These are phyloP conservation scores for Aspergillus unguis DNA, from an alignment of 2,329 filamentous ascomycete genomes.

Conservation along the genomic window DNA sequence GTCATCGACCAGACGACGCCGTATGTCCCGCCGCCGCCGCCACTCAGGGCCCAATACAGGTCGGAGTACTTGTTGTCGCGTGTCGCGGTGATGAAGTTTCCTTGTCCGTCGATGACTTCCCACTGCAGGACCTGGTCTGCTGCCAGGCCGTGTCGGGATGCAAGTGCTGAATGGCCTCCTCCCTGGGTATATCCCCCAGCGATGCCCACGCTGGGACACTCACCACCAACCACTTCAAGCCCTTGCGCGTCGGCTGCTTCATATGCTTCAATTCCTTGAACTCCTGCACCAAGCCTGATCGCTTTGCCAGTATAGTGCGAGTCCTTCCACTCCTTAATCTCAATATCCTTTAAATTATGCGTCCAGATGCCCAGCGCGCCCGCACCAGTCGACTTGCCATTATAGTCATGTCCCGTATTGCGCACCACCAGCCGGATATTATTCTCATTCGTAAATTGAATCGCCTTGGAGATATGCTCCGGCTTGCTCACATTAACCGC, in stretches of 20 bases:
- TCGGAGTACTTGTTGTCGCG: constrained; percentile 23
- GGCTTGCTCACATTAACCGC: not conserved
- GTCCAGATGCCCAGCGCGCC: constrained; percentile 43
- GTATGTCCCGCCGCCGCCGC: constrained; percentile 20
- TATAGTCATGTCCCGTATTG: constrained; percentile 42
- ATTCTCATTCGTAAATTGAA: not conserved
- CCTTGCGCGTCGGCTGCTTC: constrained; percentile 44
- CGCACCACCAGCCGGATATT: constrained; percentile 48
- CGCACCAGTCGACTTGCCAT: constrained; percentile 59
- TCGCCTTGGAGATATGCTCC: not conserved
- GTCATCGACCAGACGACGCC: constrained; percentile 54
- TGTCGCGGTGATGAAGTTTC: constrained; percentile 13
- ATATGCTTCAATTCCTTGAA: constrained; percentile 52
- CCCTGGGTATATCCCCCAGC: constrained; percentile 61
- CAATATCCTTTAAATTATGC: constrained; percentile 32
- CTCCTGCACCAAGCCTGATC: constrained; percentile 53
- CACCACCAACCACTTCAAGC: constrained; percentile 53
- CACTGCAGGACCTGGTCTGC: constrained; percentile 50
- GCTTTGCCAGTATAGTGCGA: constrained; percentile 50
- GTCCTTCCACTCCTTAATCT: constrained; percentile 31
- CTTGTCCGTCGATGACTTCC: constrained; percentile 47
- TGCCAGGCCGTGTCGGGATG: constrained; percentile 54
- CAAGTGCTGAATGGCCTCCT: constrained; percentile 57
- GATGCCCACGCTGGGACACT: constrained; percentile 53
- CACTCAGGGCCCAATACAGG: constrained; percentile 20